phyloP scores from a whole-genome alignment of 257 asterid species.

The Gynochthodes officinalis region DNA sequence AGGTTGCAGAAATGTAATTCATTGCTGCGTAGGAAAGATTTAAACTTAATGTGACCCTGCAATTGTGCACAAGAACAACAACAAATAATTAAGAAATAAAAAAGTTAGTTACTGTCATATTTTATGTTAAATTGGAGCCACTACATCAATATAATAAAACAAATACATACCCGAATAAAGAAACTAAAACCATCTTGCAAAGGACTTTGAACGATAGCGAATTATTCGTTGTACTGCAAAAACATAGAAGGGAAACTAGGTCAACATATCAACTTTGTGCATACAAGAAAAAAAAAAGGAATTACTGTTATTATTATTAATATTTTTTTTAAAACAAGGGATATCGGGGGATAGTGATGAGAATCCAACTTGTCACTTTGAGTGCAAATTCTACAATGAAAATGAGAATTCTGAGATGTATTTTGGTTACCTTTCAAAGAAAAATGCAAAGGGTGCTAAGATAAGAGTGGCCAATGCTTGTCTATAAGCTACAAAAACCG shows the following conservation, averaged over 20 bases:
- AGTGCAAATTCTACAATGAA: too few relatives aligned
- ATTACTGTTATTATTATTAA: too few relatives aligned
- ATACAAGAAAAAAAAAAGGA: too few relatives aligned
- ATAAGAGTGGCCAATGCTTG: constrained; percentile 52
- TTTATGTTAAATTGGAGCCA: not conserved
- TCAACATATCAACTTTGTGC: not conserved
- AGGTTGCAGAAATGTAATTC: constrained; percentile 50
- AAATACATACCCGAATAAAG: constrained; percentile 43
- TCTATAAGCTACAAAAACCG: constrained; percentile 45
- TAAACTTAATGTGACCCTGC: constrained; percentile 44
- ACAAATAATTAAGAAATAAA: not conserved
- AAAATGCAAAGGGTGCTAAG: constrained; percentile 53
- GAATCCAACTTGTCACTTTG: too few relatives aligned
- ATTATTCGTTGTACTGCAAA: constrained; percentile 35
- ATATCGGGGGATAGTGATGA: too few relatives aligned
- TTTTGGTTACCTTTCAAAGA: constrained; percentile 23
- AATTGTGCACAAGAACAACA: not conserved
- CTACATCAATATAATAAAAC: not conserved
- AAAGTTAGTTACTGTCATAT: too few relatives aligned
- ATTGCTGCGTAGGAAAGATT: constrained; percentile 40
- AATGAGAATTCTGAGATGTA: not conserved
- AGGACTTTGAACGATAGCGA: constrained; percentile 33
- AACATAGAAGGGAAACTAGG: not conserved
- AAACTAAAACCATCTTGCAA: constrained; percentile 39
- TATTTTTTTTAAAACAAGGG: too few relatives aligned